Base-by-base conservation (phyloP, 768 basidiomycete genomes). In the Mycena albidolilacea region DNA sequence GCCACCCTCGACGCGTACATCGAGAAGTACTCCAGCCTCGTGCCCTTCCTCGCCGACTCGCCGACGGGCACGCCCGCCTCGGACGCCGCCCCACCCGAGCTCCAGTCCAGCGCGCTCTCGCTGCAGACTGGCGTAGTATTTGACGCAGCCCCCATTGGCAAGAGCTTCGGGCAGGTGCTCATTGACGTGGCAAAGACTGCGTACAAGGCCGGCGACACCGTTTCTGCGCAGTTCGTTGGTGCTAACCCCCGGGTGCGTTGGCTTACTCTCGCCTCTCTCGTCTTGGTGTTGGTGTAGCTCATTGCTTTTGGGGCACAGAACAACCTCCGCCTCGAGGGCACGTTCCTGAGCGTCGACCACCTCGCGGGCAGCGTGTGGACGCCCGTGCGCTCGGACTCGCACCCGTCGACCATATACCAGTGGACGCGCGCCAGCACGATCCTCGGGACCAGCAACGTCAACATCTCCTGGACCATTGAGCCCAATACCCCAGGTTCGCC, bases 1-100 rank as follows among this genome's bases (percentile, higher is more conserved):
- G 93, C 85, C 74, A 94, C 93, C 1, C 85, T 95, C n/a, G 93
- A 94, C 55, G 91, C 94, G 1, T 95, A 93, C 78, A 92, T 94
- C 68, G 87, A 94, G 80, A 91, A 91, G 77, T 95, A 94, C 80
- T 85, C 86, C 46, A 89, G 87, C 73, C 85, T 95, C 23, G 88
- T 94, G 10, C 85, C 88, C 5, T 92, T 86, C 84, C 84, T 94
- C 14, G 65, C 55, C 14, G 43, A 67, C 14, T 35, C 38, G 0
- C 52, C 64, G 17, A 87, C 87, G 1, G 87, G 90, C 64, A 81
- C 81, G 55, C 85, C 86, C 7, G 77, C 79, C 7, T 87, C 85
- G 1, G 93, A 93, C 77, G 64, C 84, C 93, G 37, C 90, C 92
- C 7, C 60, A 23, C 41, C 58, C 3, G 58, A 59, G 58, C 58